Evolutionary conservation across 140 eudicot genomes (phyloP).

Genomic region (Flaveria floridana): DNA sequence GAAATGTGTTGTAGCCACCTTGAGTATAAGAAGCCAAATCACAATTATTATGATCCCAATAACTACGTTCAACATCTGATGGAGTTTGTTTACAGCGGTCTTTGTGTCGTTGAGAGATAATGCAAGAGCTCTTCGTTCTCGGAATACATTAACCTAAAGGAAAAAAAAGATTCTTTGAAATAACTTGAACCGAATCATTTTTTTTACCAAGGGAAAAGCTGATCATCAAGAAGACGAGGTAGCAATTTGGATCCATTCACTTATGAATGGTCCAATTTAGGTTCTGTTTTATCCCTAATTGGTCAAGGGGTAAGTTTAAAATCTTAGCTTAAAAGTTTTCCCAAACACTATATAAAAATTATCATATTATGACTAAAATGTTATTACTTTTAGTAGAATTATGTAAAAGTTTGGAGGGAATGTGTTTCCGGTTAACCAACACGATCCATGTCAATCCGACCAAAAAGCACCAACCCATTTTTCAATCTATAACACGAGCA

Average conservation of each 20-base stretch:
- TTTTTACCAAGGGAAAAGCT: neutral
- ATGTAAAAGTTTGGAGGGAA: neutral
- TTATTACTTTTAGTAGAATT: neutral
- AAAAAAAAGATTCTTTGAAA: neutral
- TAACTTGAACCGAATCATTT: neutral
- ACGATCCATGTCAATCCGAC: neutral
- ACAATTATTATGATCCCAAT: conserved; percentile 57
- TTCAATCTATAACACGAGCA: neutral
- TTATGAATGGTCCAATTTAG: neutral
- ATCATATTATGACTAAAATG: neutral
- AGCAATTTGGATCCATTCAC: no score
- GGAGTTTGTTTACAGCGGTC: conserved; percentile 88
- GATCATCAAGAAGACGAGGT: neutral
- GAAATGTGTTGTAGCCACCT: conserved; percentile 76
- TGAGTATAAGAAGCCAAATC: conserved; percentile 87
- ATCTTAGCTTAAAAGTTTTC: no score
- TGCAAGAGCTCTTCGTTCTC: conserved; percentile 91
- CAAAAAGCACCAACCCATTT: neutral
- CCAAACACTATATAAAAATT: no score
- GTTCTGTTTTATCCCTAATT: neutral
- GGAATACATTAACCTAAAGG: conserved; percentile 72
- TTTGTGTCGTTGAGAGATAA: conserved; percentile 88
- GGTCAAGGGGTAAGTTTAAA: neutral
- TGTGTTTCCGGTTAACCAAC: neutral
- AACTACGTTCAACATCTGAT: conserved; percentile 64